Base-by-base conservation (phyloP, 192 early-diverging fungal genomes). In the Rhizoclosmatium globosum region DNA sequence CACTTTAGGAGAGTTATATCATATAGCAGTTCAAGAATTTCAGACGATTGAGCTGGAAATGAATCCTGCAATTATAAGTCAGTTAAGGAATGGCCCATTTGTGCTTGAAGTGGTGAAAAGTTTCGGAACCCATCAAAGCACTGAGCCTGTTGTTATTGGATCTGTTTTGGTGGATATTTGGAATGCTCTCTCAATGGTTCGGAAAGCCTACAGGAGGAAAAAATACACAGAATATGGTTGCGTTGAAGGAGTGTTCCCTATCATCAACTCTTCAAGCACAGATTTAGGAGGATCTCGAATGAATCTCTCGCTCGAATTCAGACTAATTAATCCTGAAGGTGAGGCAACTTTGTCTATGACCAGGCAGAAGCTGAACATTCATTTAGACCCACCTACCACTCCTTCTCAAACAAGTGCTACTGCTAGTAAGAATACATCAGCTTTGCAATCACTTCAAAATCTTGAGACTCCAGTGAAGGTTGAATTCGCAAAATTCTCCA, bases 81-180 rank as follows among this genome's bases (percentile, higher is more conserved):
- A 21, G 2, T 23, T 77, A 46, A 46, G 47, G 39, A 58, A 53
- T 21, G 38, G 17, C 6, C 23, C 42, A n/a, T 62, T 81, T 13
- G 53, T 31, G 11, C 17, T 81, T 60, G 50, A 81, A 62, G 43
- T 81, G 31, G 13, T 73, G 19, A 15, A 47, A 47, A 44, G 4
- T 6, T 31, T 47, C 11, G 62, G 46, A 21, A 31, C 31, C 31
- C 31, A 31, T 31, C 31, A 31, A 31, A 31, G 31, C 31, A 60
- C 47, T 46, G 68, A 19, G 6, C 47, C 38, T 11, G 21, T 17
- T 1, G 41, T 80, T 1, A 23, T 80, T 44, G 82, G 82, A 6
- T 47, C 65, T 60, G 82, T 72, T 2, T 71, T 61, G 0, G 42
- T 83, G 39, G 82, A 83, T 46, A 48, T 83, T 4, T 80, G 66